Conservation (phyloP, 495 filamentous ascomycete species). For the Friedmanniomyces simplex region DNA sequence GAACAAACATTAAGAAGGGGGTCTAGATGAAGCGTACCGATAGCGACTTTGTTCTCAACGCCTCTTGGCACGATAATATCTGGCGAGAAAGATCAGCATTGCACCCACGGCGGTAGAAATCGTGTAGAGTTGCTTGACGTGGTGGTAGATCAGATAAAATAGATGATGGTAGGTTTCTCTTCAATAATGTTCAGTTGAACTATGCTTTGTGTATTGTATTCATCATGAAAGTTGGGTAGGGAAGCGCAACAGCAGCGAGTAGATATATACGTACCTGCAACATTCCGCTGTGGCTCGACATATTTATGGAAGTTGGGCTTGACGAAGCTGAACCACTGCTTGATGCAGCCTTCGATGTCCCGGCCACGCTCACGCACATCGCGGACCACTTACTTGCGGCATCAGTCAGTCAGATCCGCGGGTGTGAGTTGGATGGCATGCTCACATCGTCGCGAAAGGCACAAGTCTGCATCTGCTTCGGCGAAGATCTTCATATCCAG, state of each 20-base stretch:
- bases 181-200: slow-evolving; percentile 25
- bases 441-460: slow-evolving; percentile 81
- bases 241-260: not conserved
- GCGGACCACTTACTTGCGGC: slow-evolving; percentile 53
- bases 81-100: slow-evolving; percentile 27
- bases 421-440: slow-evolving; percentile 7
- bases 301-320: slow-evolving; percentile 90
- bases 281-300: slow-evolving; percentile 79
- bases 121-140: not conserved
- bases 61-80: slow-evolving; percentile 94
- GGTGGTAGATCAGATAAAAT: slow-evolving; percentile 8
- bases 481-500: slow-evolving; percentile 96
- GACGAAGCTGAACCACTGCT: slow-evolving; percentile 93
- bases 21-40: slow-evolving; percentile 44
- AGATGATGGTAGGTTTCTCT: slow-evolving; percentile 15
- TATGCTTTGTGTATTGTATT: slow-evolving; percentile 19
- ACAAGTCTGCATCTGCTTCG: slow-evolving; percentile 91
- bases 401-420: slow-evolving; percentile 5
- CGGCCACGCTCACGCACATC: slow-evolving; percentile 77
- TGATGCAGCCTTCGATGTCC: slow-evolving; percentile 88
- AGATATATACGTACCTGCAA: slow-evolving; percentile 49
- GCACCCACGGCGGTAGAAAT: too few species aligned
- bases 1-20: not conserved
- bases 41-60: slow-evolving; percentile 86
- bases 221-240: slow-evolving; percentile 11